A percentile compares a stretch with the other conserved stretches of the same genome.
Conservation (phyloP, 2,329 filamentous ascomycete species). For the Anthostomella pinea region DNA sequence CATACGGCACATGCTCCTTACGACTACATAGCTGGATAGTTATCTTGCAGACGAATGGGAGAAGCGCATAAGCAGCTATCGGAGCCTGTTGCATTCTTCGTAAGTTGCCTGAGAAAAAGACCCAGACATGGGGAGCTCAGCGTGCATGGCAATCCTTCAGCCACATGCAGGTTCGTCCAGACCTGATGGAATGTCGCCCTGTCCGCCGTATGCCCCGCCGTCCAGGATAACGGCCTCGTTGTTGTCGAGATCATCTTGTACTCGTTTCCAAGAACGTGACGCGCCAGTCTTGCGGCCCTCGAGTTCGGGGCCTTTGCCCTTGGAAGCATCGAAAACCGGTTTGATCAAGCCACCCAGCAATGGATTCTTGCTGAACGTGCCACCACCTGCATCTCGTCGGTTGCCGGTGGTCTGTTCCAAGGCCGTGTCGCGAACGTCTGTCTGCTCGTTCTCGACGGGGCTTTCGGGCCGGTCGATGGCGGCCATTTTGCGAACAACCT, state of each 20-base stretch:
- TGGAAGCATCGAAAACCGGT: conserved; percentile 57
- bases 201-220: conserved; percentile 49
- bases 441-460: conserved; percentile 45
- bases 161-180: conserved; percentile 42
- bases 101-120: not conserved
- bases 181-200: conserved; percentile 6
- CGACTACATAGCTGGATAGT: too few relatives aligned
- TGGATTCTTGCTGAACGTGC: conserved; percentile 68
- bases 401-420: conserved; percentile 37
- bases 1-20: too few relatives aligned
- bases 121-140: too few relatives aligned
- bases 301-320: conserved; percentile 47
- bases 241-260: conserved; percentile 58
- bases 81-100: not conserved
- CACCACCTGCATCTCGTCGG: conserved; percentile 38
- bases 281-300: conserved; percentile 42
- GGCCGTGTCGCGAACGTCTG: conserved; percentile 12
- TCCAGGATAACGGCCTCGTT: conserved; percentile 60
- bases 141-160: conserved; percentile 20
- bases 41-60: too few relatives aligned
- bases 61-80: too few relatives aligned
- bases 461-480: conserved; percentile 57
- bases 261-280: conserved; percentile 55
- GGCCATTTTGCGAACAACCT: conserved; percentile 70
- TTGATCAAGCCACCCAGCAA: conserved; percentile 63